A percentile compares a stretch with the other conserved stretches of the same genome.
These are phyloP conservation scores for Pseudophaeomoniella oleicola DNA, from an alignment of 2,329 filamentous ascomycete species.

Conservation along the genomic window DNA sequence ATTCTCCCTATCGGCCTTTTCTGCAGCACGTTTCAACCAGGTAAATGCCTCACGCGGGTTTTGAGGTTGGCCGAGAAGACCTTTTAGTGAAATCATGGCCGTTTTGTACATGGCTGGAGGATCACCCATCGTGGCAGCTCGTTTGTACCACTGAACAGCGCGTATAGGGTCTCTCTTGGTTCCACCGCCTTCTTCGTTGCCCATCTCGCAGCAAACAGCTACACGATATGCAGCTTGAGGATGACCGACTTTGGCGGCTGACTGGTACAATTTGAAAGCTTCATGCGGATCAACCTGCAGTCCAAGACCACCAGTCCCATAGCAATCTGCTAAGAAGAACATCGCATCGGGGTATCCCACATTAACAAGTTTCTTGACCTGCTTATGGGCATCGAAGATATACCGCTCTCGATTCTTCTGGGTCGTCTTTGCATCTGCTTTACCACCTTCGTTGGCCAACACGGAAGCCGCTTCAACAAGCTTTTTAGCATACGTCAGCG, in stretches of 20 bases:
- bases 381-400: slow-evolving; percentile 72
- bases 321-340: slow-evolving; percentile 84
- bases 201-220: slow-evolving; percentile 93
- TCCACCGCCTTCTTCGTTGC: slow-evolving; percentile 83
- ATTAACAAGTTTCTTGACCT: slow-evolving; percentile 72
- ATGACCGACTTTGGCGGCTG: slow-evolving; percentile 79
- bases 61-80: slow-evolving; percentile 70
- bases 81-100: slow-evolving; percentile 90
- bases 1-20: slow-evolving; percentile 75
- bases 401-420: slow-evolving; percentile 65
- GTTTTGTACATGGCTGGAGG: slow-evolving; percentile 96
- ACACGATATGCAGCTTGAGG: slow-evolving; percentile 81
- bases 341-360: slow-evolving; percentile 69
- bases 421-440: slow-evolving; percentile 49
- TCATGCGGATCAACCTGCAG: slow-evolving; percentile 75
- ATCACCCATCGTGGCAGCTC: slow-evolving; percentile 78
- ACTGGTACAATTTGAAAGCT: slow-evolving; percentile 85
- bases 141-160: slow-evolving; percentile 96
- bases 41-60: slow-evolving; percentile 76
- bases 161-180: slow-evolving; percentile 83
- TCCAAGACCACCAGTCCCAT: slow-evolving; percentile 68
- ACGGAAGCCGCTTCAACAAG: slow-evolving; percentile 72
- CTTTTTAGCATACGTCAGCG: slow-evolving; percentile 64
- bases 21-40: slow-evolving; percentile 88
- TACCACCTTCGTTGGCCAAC: slow-evolving; percentile 61